These are phyloP conservation scores for Gryganskiella cystojenkinii DNA, from an alignment of 192 early-diverging fungal genomes.

Conservation along the genomic window DNA sequence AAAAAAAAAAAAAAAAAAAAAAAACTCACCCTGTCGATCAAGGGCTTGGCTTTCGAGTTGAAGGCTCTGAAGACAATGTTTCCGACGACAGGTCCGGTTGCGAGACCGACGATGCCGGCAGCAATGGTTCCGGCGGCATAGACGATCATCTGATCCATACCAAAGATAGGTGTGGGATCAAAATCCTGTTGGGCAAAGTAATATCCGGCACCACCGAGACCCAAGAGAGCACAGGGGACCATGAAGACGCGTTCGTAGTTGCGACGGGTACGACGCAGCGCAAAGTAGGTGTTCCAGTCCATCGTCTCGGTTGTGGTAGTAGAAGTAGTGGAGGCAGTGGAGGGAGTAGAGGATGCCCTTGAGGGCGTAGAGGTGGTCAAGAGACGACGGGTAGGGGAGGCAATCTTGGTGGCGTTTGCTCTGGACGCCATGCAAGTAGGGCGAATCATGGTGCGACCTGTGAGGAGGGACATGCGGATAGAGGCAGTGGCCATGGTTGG, in stretches of 20 bases:
- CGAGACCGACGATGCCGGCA: constrained; percentile 70
- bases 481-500: constrained; percentile 39
- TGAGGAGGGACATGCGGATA: constrained; percentile 44
- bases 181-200: constrained; percentile 69
- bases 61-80: constrained; percentile 65
- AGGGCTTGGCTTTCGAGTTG: constrained; percentile 54
- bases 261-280: constrained; percentile 67
- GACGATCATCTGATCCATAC: constrained; percentile 71
- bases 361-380: constrained; percentile 27
- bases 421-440: constrained; percentile 19
- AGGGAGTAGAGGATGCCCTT: constrained; percentile 17
- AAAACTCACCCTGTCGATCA: constrained; percentile 58
- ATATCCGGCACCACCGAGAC: constrained; percentile 53
- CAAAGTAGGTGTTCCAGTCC: constrained; percentile 74
- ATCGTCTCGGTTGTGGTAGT: constrained; percentile 18
- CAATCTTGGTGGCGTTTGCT: constrained; percentile 4
- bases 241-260: constrained; percentile 69
- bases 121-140: constrained; percentile 63
- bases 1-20: too few species aligned
- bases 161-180: constrained; percentile 74
- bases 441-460: constrained; percentile 14
- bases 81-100: constrained; percentile 73
- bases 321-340: neutral
- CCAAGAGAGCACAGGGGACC: constrained; percentile 60
- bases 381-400: constrained; percentile 17